Evolutionary conservation across 345 rosid species (phyloP).

Genomic region (Zanthoxylum bungeanum): DNA sequence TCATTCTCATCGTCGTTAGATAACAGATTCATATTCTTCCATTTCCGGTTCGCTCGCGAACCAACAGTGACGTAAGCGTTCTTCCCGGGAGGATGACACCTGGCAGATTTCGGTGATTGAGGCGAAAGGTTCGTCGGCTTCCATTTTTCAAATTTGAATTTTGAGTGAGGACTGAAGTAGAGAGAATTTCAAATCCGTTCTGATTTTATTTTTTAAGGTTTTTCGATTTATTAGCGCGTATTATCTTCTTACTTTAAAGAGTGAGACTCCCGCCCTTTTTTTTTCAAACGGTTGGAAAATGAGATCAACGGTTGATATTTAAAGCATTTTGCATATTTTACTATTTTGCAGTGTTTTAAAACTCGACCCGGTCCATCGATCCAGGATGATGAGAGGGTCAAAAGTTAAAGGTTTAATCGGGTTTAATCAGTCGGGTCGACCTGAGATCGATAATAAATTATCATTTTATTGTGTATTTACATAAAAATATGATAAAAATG

Average conservation of each 20-base stretch:
- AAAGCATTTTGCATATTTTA: not conserved
- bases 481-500: too few relatives aligned
- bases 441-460: too few relatives aligned
- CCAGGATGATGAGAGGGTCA: too few relatives aligned
- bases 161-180: not conserved
- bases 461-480: too few relatives aligned
- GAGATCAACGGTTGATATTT: not conserved
- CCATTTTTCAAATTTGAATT: constrained; percentile 4
- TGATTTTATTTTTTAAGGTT: constrained; percentile 5
- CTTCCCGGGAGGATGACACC: constrained; percentile 28
- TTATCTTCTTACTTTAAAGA: not conserved
- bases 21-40: not conserved
- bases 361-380: too few relatives aligned
- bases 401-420: too few relatives aligned
- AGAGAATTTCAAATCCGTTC: not conserved
- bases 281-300: not conserved
- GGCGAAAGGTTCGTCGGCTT: constrained; percentile 26
- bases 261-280: not conserved
- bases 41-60: constrained; percentile 17
- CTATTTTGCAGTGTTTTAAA: not conserved
- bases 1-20: not conserved
- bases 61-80: constrained; percentile 3
- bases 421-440: too few relatives aligned
- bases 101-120: constrained; percentile 20
- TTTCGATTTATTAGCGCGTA: not conserved